Evolutionary conservation across 768 basidiomycete species (phyloP), one percentile per base, ranked within the genome.

Genomic region (Pulveroboletus frians): DNA sequence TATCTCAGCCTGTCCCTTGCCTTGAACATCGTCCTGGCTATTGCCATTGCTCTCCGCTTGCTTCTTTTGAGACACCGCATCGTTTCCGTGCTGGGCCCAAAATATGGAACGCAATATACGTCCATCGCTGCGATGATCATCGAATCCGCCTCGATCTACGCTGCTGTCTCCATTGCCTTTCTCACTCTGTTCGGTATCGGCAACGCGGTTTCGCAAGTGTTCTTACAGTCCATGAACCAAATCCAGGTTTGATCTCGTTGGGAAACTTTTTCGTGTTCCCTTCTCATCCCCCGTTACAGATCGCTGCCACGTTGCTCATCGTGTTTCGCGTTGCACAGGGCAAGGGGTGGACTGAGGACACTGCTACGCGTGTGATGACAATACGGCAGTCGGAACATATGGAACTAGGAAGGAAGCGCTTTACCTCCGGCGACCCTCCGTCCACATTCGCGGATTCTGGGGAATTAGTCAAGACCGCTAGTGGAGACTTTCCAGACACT

Each of bases 81-180:
- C 3, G 14, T 42, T 2, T 20, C 27, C 0, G 47, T 47, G 1
- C 40, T 73, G 1, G 68, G 69, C 11, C n/a, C 42, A 11, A 45
- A 44, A 32, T 50, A 63, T 31, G 57, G 62, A 5, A 40, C 39
- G 5, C 55, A 60, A 9, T 73, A 73, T 47, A 60, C 66, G 4
- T 65, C 60, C 0, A 47, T 71, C 9, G 60, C 61, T 9, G 59
- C 71, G 4, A 70, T 74, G 55, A 36, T 67, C 26, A 40, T 73
- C 39, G 72, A 73, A 50, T 69, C 67, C 0, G 69, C 68, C 1
- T 53, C 65, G 0, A 31, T 69, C 3, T 71, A 70, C 42, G 57
- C 66, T 4, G 11, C 53, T 3, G 45, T 60, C 13, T 60, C 60
- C 0, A 17, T 72, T 13, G 29, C 69, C 0, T 69, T 73, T 44